These are phyloP conservation scores for Brasenia schreberi DNA, from an alignment of 164 flowering plant species.

Conservation along the genomic window DNA sequence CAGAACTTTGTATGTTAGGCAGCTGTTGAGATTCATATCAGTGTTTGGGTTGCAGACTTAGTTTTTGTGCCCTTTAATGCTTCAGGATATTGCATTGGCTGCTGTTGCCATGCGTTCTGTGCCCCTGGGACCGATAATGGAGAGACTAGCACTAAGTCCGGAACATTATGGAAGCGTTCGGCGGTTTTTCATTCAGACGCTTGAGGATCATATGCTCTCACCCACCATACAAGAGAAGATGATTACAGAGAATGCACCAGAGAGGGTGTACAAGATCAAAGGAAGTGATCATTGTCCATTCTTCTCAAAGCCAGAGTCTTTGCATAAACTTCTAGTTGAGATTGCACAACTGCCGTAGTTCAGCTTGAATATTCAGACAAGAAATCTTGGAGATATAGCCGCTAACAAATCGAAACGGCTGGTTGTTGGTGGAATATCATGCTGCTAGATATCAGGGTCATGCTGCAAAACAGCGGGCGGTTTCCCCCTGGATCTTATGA, in stretches of 20 bases:
- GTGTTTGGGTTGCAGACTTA: no score
- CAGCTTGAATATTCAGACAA: no score
- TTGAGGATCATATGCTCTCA: constrained; percentile 76
- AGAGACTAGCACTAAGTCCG: constrained; percentile 50
- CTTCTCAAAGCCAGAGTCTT: constrained; percentile 93
- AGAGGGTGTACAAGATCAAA: constrained; percentile 86
- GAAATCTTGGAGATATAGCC: no score
- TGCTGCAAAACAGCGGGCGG: no score
- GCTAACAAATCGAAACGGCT: no score
- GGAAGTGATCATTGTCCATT: constrained; percentile 97
- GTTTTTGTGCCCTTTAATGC: not conserved
- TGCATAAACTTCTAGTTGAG: constrained; percentile 80
- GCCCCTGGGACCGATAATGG: constrained; percentile 89
- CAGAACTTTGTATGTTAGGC: no score
- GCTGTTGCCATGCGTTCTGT: constrained; percentile 79
- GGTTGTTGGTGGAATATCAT: no score
- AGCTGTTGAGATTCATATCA: no score
- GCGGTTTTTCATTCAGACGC: constrained; percentile 79
- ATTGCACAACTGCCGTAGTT: constrained; percentile 60
- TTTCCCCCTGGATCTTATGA: no score
- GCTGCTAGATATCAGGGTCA: no score
- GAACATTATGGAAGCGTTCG: constrained; percentile 63
- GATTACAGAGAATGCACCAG: constrained; percentile 83
- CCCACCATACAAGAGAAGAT: constrained; percentile 90
- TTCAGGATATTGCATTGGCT: constrained; percentile 91